A percentile compares a stretch with the other conserved stretches of the same genome.
Evolutionary conservation across 179 eudicot genomes (phyloP).

Genomic region (Camellia oleifera): DNA sequence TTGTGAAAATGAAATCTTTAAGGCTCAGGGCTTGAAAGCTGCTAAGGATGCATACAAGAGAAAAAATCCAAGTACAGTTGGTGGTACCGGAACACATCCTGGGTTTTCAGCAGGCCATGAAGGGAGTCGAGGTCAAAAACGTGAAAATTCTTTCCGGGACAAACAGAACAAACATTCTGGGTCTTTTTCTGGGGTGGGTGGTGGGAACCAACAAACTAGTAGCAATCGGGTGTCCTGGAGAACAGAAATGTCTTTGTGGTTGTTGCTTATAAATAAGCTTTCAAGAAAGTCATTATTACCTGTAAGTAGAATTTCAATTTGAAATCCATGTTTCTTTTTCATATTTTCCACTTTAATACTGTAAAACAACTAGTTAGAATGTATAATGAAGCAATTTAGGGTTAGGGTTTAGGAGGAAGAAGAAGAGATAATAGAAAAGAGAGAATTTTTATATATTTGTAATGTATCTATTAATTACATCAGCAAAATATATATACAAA

Average conservation of each 20-base stretch:
- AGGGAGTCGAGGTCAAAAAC: constrained; percentile 51
- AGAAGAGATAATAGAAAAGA: too few species aligned
- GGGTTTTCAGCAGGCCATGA: constrained; percentile 55
- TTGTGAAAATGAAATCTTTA: constrained; percentile 76
- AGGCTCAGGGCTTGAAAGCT: constrained; percentile 73
- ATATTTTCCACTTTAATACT: not conserved
- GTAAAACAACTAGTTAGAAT: too few species aligned
- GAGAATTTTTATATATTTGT: too few species aligned
- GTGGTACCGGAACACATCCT: constrained; percentile 40
- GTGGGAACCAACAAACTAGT: constrained; percentile 43
- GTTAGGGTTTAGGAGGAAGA: too few species aligned
- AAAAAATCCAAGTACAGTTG: constrained; percentile 45
- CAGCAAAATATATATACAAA: too few species aligned
- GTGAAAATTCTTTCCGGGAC: constrained; percentile 47
- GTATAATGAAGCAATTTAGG: too few species aligned
- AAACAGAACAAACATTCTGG: constrained; percentile 79
- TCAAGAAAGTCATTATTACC: constrained; percentile 77
- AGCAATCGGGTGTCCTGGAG: constrained; percentile 60
- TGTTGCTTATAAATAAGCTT: constrained; percentile 79
- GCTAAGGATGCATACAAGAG: constrained; percentile 78
- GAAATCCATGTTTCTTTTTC: constrained; percentile 7
- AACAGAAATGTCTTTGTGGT: constrained; percentile 78
- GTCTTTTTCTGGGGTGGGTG: constrained; percentile 37
- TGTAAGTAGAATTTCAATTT: constrained; percentile 46
- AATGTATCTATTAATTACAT: too few species aligned